Evolutionary conservation across 75 land plant genomes (phyloP).

Genomic region (Larix kaempferi): DNA sequence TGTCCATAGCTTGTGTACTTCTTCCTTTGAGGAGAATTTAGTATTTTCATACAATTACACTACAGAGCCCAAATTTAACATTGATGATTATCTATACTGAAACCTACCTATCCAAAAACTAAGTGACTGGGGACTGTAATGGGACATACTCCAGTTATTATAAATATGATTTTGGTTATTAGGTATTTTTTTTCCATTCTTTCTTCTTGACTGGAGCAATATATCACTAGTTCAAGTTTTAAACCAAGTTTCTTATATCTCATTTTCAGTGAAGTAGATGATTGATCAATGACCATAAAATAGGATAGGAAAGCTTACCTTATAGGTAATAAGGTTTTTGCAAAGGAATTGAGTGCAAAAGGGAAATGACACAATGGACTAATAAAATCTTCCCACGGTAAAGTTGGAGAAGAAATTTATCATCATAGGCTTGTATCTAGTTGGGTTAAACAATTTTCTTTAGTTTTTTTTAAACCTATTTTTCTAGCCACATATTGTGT

Average conservation of each 20-base stretch:
- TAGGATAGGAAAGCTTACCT: constrained; percentile 89
- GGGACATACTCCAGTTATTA: neutral
- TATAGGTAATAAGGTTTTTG: constrained; percentile 87
- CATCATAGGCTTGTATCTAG: constrained; percentile 58
- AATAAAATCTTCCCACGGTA: constrained; percentile 87
- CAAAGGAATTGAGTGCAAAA: constrained; percentile 78
- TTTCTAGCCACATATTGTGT: neutral
- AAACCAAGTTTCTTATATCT: neutral
- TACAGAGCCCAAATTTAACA: neutral
- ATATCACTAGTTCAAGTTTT: neutral
- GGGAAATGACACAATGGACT: constrained; percentile 83
- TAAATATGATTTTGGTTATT: neutral
- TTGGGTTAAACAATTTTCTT: neutral
- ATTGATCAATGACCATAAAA: neutral
- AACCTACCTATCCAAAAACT: neutral
- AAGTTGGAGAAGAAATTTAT: constrained; percentile 82
- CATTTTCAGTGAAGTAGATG: neutral
- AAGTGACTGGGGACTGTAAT: neutral
- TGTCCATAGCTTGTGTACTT: too few species aligned
- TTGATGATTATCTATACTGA: too few species aligned
- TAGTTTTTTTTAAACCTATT: neutral
- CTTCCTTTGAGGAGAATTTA: neutral
- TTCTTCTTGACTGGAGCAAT: neutral
- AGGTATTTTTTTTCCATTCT: neutral
- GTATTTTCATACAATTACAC: neutral